phyloP scores from a whole-genome alignment of 2,329 filamentous ascomycete genomes.

The Eutypella sp. region DNA sequence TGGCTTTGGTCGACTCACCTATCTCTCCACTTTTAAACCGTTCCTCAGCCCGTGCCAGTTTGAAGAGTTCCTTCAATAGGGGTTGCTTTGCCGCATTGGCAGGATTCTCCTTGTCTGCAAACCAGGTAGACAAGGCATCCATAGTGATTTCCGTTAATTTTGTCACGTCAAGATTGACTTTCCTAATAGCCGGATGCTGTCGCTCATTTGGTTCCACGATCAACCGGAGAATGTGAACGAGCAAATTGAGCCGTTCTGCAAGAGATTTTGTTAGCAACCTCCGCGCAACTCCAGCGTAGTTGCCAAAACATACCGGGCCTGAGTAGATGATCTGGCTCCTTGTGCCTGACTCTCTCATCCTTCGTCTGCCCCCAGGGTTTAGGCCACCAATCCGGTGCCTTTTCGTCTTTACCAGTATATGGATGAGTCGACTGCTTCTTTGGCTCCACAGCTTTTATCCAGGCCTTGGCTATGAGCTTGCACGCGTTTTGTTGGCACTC shows the following conservation, averaged over 20 bases:
- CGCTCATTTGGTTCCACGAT: slow-evolving; percentile 45
- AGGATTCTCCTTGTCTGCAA: slow-evolving; percentile 48
- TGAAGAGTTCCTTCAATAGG: slow-evolving; percentile 57
- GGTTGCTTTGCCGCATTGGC: slow-evolving; percentile 51
- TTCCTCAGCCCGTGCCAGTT: slow-evolving; percentile 53
- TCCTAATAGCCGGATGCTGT: slow-evolving; percentile 49
- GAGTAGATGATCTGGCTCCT: slow-evolving; percentile 68
- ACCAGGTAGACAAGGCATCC: slow-evolving; percentile 55
- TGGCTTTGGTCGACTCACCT: slow-evolving; percentile 36
- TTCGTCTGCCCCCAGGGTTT: slow-evolving; percentile 46
- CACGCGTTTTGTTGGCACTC: slow-evolving; percentile 66
- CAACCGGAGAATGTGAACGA: slow-evolving; percentile 57
- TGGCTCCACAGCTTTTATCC: slow-evolving; percentile 70
- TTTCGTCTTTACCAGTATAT: slow-evolving; percentile 61
- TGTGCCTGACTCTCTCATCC: slow-evolving; percentile 57
- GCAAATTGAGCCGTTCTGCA: slow-evolving; percentile 55
- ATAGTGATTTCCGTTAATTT: slow-evolving; percentile 55
- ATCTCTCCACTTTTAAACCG: slow-evolving; percentile 52
- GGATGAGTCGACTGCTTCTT: slow-evolving; percentile 74
- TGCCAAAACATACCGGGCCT: slow-evolving; percentile 52
- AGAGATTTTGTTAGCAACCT: neutral
- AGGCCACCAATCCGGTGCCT: slow-evolving; percentile 65
- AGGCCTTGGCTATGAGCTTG: slow-evolving; percentile 69
- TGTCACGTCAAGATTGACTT: slow-evolving; percentile 46
- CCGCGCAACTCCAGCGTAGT: slow-evolving; percentile 5